Percentiles rank a stretch among this genome's conserved stretches.
Evolutionary conservation across 2,329 filamentous ascomycete genomes (phyloP).

Genomic region (Lachnellula occidentalis): DNA sequence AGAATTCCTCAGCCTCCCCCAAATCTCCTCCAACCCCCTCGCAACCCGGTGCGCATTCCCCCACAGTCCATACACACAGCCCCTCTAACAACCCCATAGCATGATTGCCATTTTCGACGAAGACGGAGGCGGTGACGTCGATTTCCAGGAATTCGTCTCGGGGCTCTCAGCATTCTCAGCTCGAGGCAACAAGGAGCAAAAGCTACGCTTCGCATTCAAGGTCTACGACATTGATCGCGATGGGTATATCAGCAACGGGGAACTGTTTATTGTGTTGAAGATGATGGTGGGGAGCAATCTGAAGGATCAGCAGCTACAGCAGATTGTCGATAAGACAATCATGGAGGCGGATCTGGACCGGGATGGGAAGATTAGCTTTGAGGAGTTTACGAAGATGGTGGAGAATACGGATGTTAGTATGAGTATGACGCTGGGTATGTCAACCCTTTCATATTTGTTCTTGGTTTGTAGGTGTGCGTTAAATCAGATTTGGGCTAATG

Average conservation of each 20-base stretch:
- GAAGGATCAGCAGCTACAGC: constrained; percentile 97
- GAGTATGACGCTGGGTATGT: constrained; percentile 67
- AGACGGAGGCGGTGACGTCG: constrained; percentile 93
- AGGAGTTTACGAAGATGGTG: constrained; percentile 98
- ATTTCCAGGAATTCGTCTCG: constrained; percentile 98
- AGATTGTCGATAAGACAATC: constrained; percentile 99
- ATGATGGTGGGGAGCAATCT: constrained; percentile 99
- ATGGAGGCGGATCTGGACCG: constrained; percentile 97
- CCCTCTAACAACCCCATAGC: constrained; percentile 39
- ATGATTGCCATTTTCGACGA: constrained; percentile 99
- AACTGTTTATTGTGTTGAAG: constrained; percentile 98
- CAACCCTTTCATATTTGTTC: not conserved
- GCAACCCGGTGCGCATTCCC: constrained; percentile 66
- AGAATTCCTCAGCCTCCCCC: constrained; percentile 93
- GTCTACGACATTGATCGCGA: constrained; percentile 99
- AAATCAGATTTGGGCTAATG: no score
- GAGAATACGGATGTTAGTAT: constrained; percentile 82
- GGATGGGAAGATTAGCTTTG: constrained; percentile 97
- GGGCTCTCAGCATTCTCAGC: constrained; percentile 92
- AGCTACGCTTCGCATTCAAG: constrained; percentile 95
- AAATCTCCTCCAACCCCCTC: constrained; percentile 95
- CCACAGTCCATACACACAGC: not conserved
- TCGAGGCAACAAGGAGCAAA: constrained; percentile 99
- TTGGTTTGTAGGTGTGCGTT: not conserved
- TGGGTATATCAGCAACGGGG: constrained; percentile 97